These are phyloP conservation scores for Cyberlindnera bimundalis DNA, from an alignment of 805 yeast genomes.

Conservation along the genomic window DNA sequence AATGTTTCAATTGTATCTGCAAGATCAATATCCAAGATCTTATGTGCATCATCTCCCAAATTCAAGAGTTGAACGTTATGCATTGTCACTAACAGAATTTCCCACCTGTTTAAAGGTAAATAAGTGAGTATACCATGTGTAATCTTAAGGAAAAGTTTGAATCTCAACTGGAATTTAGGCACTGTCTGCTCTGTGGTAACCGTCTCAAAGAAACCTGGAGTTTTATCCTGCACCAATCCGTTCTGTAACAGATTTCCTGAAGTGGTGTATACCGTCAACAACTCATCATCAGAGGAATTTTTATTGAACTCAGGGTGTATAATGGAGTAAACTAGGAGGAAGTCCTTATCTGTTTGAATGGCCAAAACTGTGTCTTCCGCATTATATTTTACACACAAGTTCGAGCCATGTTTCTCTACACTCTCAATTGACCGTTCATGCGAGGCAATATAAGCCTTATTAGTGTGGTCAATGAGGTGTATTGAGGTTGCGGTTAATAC, in stretches of 20 bases:
- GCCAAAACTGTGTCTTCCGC: constrained; percentile 28
- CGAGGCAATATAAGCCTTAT: constrained; percentile 32
- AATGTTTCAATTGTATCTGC: constrained; percentile 2
- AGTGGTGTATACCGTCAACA: constrained; percentile 20
- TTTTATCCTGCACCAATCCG: constrained; percentile 21
- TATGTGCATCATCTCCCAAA: constrained; percentile 14
- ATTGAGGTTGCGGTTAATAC: constrained; percentile 33
- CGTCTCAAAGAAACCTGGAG: constrained; percentile 17
- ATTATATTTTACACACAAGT: constrained; percentile 28
- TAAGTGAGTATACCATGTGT: constrained; percentile 24
- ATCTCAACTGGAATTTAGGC: constrained; percentile 23
- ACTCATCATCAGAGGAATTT: constrained; percentile 20
- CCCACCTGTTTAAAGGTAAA: constrained; percentile 16
- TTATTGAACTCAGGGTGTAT: constrained; percentile 5
- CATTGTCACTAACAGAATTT: constrained; percentile 18
- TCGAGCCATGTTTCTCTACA: constrained; percentile 37
- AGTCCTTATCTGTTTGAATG: constrained; percentile 34
- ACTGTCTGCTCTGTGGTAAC: constrained; percentile 24
- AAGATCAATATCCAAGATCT: constrained; percentile 8
- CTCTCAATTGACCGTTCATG: constrained; percentile 35
- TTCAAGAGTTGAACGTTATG: constrained; percentile 20
- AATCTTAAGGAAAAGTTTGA: constrained; percentile 28
- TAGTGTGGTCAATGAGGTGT: constrained; percentile 31
- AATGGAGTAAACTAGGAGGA: constrained; percentile 36
- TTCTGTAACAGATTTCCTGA: constrained; percentile 24